phyloP scores from a whole-genome alignment of 805 yeast genomes.

The Ogataea glucozyma region DNA sequence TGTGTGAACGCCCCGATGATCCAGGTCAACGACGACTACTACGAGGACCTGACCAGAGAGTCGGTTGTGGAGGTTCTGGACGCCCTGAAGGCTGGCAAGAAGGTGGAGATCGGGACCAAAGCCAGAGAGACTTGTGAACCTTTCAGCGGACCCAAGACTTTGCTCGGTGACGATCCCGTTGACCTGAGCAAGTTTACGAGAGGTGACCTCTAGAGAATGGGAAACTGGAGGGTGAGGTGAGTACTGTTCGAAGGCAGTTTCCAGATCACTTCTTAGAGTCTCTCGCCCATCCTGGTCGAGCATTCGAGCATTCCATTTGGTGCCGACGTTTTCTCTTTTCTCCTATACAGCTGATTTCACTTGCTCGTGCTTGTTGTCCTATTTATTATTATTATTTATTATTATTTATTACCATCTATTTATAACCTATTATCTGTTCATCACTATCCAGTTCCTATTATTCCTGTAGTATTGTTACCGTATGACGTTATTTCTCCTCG shows the following conservation, averaged over 20 bases:
- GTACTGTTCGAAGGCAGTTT: too few relatives aligned
- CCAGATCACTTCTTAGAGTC: too few relatives aligned
- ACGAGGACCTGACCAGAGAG: slow-evolving; percentile 77
- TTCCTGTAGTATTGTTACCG: too few relatives aligned
- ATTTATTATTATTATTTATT: slow-evolving; percentile 12
- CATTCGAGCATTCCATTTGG: too few relatives aligned
- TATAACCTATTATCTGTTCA: slow-evolving; percentile 5
- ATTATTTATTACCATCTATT: slow-evolving; percentile 4
- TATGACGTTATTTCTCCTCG: too few relatives aligned
- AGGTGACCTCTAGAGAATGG: slow-evolving; percentile 71
- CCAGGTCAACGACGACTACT: slow-evolving; percentile 79
- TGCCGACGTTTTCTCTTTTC: too few relatives aligned
- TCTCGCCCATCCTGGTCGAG: too few relatives aligned
- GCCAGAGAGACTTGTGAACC: slow-evolving; percentile 80
- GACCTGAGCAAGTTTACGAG: slow-evolving; percentile 73
- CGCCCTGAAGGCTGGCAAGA: slow-evolving; percentile 63
- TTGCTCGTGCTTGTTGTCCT: neutral
- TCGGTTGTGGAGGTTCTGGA: slow-evolving; percentile 60
- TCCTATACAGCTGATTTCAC: neutral
- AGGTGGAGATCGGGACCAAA: slow-evolving; percentile 61
- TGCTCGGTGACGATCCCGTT: slow-evolving; percentile 60
- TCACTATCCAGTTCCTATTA: neutral
- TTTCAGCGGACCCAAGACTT: slow-evolving; percentile 62
- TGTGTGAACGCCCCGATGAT: slow-evolving; percentile 91
- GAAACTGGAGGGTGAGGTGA: slow-evolving; percentile 3